Base-by-base conservation (phyloP, 164 flowering plant species). In the Tetrastigma voinierianum region DNA sequence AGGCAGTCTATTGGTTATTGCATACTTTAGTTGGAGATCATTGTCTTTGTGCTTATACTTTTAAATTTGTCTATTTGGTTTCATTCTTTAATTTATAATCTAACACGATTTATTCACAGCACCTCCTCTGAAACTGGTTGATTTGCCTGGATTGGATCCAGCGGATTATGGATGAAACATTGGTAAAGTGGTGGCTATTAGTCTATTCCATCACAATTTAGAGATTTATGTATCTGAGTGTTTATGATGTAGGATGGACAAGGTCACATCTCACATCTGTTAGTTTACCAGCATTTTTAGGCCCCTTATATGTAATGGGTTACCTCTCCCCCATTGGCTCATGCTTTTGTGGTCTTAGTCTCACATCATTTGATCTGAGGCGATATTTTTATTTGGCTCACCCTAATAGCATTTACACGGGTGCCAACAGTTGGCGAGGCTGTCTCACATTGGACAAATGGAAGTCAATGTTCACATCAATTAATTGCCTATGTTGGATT, bases 141-240 rank as follows among this genome's bases (percentile, higher is more conserved):
- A 96, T 82, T 82, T 96, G 53, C 99, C 99, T 74, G 99, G 99
- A 59, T 74, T 91, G 77, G 99, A 96, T 75, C 97, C 97, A 96
- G 70, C 82, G 96, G 65, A 86, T 82, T 64, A 74, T 88, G 81
- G 98, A 90, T 78, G 97, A 90, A 52, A 78, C 98, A 48, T 10
- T 91, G 89, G 99, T 96, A 68, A 68, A 81, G 95, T 78, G 58
- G 54, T 59, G 49, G 44, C 47, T 67, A 20, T 46, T 57, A 46
- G 21, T 61, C 13, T 45, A 53, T 57, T 61, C 20, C 46, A 32
- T 32, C 40, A 32, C 40, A 32, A 32, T 32, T 32, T 32, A 32
- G 40, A 32, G 40, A 32, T 19, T 14, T 54, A 43, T 45, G 20
- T 18, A 18, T 61, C 9, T 61, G 47, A 61, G 16, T 12, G 18